Evolutionary conservation across 768 basidiomycete genomes (phyloP).

Genomic region (Phlebiopsis gigantea): DNA sequence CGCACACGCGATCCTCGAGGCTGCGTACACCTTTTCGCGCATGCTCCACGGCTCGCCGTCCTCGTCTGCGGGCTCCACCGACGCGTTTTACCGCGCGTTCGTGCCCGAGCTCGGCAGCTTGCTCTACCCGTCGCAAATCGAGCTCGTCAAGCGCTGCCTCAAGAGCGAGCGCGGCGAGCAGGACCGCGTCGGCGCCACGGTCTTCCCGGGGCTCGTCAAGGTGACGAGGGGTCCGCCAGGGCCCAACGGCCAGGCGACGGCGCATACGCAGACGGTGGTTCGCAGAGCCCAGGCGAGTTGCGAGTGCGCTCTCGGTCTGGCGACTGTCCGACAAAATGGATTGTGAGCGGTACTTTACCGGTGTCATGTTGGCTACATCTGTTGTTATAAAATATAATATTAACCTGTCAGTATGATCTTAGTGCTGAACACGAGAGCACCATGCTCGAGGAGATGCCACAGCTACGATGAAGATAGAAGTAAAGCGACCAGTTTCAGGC

Average conservation of each 20-base stretch:
- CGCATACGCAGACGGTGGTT: constrained; percentile 67
- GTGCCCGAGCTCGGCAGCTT: constrained; percentile 76
- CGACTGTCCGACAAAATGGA: background rate
- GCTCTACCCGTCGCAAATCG: constrained; percentile 74
- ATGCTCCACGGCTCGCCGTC: constrained; percentile 76
- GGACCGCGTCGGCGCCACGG: constrained; percentile 76
- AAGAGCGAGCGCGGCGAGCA: constrained; percentile 68
- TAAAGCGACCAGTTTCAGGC: too few relatives aligned
- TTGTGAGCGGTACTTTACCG: too few relatives aligned
- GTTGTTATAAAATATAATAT: too few relatives aligned
- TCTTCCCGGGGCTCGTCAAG: constrained; percentile 87
- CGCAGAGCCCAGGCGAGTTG: constrained; percentile 83
- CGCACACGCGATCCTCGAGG: constrained; percentile 51
- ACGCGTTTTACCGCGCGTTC: constrained; percentile 83
- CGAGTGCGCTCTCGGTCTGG: constrained; percentile 58
- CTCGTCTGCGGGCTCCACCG: constrained; percentile 40
- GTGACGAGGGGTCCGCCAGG: constrained; percentile 43
- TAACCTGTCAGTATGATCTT: too few relatives aligned
- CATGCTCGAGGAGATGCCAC: too few relatives aligned
- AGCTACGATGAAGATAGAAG: too few relatives aligned
- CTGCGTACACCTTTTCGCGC: constrained; percentile 75
- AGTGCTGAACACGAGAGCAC: too few relatives aligned
- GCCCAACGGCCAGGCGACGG: constrained; percentile 33
- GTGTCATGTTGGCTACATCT: too few relatives aligned
- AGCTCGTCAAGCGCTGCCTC: constrained; percentile 78